A percentile compares a stretch with the other conserved stretches of the same genome.
Conservation (phyloP, 345 rosid genomes). For the Eucalyptus globulus region DNA sequence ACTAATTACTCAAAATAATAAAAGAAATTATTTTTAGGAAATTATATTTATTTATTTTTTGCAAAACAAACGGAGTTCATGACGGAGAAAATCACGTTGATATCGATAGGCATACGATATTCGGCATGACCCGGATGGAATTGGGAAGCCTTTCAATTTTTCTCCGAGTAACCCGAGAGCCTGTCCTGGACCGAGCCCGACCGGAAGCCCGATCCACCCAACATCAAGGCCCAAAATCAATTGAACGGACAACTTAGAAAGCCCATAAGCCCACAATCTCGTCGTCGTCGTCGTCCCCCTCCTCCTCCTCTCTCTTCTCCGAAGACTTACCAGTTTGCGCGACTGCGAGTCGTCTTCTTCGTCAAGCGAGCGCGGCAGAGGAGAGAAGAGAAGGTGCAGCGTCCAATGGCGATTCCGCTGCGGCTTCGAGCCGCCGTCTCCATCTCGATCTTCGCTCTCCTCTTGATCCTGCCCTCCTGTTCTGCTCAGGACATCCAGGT, state of each 20-base stretch:
- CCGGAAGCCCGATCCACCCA: not conserved
- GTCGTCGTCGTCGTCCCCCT: not conserved
- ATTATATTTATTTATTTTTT: no score
- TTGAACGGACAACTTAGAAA: not conserved
- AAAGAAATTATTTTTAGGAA: rapidly evolving
- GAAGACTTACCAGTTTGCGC: not conserved
- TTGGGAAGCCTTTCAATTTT: not conserved
- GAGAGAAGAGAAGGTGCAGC: not conserved
- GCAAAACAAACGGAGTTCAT: no score
- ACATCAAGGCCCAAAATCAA: not conserved
- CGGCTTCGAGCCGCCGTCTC: conserved; percentile 11
- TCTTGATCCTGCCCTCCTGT: conserved; percentile 19
- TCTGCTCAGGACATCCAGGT: conserved; percentile 46
- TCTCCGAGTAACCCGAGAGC: not conserved
- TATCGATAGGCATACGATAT: not conserved
- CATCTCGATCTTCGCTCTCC: conserved; percentile 15
- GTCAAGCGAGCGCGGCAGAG: not conserved
- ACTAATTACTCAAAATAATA: no score
- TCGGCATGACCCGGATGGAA: not conserved
- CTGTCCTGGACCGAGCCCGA: not conserved
- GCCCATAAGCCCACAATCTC: not conserved
- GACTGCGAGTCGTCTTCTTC: not conserved
- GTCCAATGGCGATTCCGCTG: conserved; percentile 27
- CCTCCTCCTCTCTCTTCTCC: not conserved
- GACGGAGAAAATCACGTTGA: not conserved